phyloP scores from a whole-genome alignment of 345 rosid species.

The Salix purpurea region DNA sequence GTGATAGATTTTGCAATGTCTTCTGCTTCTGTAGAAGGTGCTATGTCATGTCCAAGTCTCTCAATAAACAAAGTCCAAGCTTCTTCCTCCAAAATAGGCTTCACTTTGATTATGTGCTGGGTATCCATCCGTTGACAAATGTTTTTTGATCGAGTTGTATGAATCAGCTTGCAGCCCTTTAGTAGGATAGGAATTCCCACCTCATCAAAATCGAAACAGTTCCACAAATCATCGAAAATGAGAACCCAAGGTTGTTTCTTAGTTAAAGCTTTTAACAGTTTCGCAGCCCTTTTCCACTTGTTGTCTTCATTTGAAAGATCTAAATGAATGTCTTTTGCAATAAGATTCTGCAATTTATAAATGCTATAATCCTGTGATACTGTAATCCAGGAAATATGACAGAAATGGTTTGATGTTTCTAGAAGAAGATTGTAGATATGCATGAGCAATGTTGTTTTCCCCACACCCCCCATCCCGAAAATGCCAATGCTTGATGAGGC shows the following conservation, averaged over 20 bases:
- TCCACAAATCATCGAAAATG: constrained; percentile 14
- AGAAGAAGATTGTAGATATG: constrained; percentile 13
- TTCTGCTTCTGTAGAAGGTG: too few species aligned
- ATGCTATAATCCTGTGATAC: not conserved
- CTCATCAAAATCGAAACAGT: not conserved
- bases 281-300: not conserved
- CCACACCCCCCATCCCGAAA: not conserved
- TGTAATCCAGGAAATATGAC: constrained; percentile 9
- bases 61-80: too few species aligned
- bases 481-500: too few species aligned
- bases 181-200: constrained; percentile 10
- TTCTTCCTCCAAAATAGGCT: too few species aligned
- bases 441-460: constrained; percentile 12
- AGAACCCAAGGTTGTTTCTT: not conserved
- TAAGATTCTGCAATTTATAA: not conserved
- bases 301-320: not conserved
- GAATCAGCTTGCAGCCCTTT: not conserved
- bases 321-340: not conserved
- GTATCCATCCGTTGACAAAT: too few species aligned
- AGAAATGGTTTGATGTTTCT: not conserved
- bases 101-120: too few species aligned
- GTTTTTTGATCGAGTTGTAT: too few species aligned
- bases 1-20: too few species aligned
- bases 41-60: too few species aligned
- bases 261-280: not conserved